Conservation (phyloP, 1,139 yeast species). For the Debaryomyces psychrophilus region DNA sequence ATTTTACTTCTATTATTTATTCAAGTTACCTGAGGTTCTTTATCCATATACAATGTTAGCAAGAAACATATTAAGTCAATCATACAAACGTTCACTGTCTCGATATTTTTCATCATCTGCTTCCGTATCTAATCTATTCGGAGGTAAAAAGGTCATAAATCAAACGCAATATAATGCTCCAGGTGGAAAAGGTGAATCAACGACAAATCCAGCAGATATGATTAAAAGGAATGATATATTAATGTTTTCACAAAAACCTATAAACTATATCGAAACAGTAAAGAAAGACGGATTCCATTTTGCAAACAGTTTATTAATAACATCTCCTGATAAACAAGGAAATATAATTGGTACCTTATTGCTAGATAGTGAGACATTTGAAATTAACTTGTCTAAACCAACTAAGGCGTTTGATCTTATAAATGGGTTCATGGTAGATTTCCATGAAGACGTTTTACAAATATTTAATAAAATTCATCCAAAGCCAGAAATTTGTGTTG, state of each 20-base stretch:
- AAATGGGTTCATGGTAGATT: conserved; percentile 49
- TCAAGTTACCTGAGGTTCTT: neutral
- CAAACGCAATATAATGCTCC: conserved; percentile 33
- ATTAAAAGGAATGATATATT: conserved; percentile 49
- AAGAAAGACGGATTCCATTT: conserved; percentile 45
- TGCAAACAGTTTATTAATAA: conserved; percentile 39
- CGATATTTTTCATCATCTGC: neutral
- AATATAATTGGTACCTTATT: conserved; percentile 58
- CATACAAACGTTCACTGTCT: neutral
- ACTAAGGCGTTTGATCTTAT: conserved; percentile 38
- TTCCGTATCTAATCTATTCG: conserved; percentile 24
- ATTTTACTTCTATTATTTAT: neutral
- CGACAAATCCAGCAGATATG: conserved; percentile 50
- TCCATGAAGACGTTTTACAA: conserved; percentile 44
- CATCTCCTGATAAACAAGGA: conserved; percentile 51
- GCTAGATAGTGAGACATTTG: conserved; percentile 64
- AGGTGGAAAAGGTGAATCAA: conserved; percentile 41
- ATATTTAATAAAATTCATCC: conserved; percentile 66
- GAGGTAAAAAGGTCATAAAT: conserved; percentile 31
- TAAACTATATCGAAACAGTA: conserved; percentile 49
- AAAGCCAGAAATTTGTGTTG: conserved; percentile 72
- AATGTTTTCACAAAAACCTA: conserved; percentile 46
- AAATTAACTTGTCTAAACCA: conserved; percentile 49
- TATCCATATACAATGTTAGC: neutral
- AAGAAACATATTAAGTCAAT: neutral